Conservation (phyloP, 306 rosid genomes). For the Quercus parvula region DNA sequence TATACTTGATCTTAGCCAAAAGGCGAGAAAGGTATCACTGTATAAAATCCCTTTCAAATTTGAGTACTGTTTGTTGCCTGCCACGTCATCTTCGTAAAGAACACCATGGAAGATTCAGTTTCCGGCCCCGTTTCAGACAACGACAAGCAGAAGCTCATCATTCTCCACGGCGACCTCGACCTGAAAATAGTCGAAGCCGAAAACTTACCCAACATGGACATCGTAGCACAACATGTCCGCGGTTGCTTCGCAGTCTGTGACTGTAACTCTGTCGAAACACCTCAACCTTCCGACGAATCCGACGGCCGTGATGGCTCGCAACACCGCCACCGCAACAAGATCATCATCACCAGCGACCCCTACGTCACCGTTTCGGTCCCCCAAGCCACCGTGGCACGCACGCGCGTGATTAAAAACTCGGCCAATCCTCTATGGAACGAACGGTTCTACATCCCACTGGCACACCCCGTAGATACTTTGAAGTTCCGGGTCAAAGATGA, state of each 20-base stretch:
- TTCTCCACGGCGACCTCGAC: constrained; percentile 91
- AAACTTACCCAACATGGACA: constrained; percentile 77
- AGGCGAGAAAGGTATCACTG: too few species aligned
- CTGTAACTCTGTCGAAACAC: constrained; percentile 41
- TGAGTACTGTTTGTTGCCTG: constrained; percentile 18
- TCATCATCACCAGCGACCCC: constrained; percentile 53
- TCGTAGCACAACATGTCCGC: constrained; percentile 66
- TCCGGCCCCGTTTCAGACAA: background rate
- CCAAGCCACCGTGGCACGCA: constrained; percentile 85
- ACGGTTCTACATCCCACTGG: constrained; percentile 65
- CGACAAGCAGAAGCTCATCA: background rate
- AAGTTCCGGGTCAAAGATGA: constrained; percentile 81
- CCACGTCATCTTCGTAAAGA: background rate
- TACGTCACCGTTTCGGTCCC: constrained; percentile 85
- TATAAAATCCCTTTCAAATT: too few species aligned
- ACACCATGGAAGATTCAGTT: background rate
- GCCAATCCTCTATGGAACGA: constrained; percentile 65
- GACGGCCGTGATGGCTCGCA: background rate
- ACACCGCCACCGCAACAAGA: constrained; percentile 41
- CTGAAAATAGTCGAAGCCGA: constrained; percentile 59
- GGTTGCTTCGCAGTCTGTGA: constrained; percentile 83
- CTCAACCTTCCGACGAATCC: constrained; percentile 13
- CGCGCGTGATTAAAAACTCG: constrained; percentile 77
- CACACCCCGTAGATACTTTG: constrained; percentile 52
- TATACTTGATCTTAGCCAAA: too few species aligned